Base-by-base conservation (phyloP, 2,329 filamentous ascomycete genomes). In the Sporothrix dimorphospora region DNA sequence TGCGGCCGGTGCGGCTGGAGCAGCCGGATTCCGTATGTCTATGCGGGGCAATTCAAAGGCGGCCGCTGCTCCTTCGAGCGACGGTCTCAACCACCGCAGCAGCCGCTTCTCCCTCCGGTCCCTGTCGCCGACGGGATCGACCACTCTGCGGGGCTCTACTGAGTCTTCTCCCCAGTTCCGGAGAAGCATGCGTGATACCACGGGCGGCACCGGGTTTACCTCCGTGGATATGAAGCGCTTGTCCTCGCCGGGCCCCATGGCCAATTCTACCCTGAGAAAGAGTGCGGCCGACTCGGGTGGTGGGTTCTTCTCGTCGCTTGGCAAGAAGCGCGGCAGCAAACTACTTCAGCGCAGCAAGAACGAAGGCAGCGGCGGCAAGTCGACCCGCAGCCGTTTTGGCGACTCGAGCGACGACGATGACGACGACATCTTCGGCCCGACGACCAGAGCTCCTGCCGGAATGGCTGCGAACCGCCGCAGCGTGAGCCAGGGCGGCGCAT, bases 41-140 rank as follows among this genome's bases (percentile, higher is more conserved):
- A 92, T 97, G 92, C 87, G 94, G 73, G 45, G 61, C 34, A 82
- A 81, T 34, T 78, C 81, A 34, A 79, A 27, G 24, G 3, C 42
- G 1, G 21, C 83, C 24, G 79, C 81, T 19, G 75, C 78, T 7
- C 70, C 72, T 3, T 19, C 61, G 2, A 38, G 21, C 38, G 24
- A 38, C 19, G 68, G 71, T 1, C 73, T 76, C 11, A 40, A 61
- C 53, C 69, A 69, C 42, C 67, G 74, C 7, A 73, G 74, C 70
- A 78, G 76, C 71, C 86, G 88, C 30, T 90, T 93, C 77, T 92
- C 90, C 72, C 83, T 94, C 45, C 87, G 92, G 40, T 92, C 92
- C 0, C 76, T 92, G 53, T 94, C 92, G 1, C 93, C 92, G 0
- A 83, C 87, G 0, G 86, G 86, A 19, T 87, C 88, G 11, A 80